These are phyloP conservation scores for Ascosphaera acerosa DNA, from an alignment of 2,329 filamentous ascomycete species.

Conservation along the genomic window DNA sequence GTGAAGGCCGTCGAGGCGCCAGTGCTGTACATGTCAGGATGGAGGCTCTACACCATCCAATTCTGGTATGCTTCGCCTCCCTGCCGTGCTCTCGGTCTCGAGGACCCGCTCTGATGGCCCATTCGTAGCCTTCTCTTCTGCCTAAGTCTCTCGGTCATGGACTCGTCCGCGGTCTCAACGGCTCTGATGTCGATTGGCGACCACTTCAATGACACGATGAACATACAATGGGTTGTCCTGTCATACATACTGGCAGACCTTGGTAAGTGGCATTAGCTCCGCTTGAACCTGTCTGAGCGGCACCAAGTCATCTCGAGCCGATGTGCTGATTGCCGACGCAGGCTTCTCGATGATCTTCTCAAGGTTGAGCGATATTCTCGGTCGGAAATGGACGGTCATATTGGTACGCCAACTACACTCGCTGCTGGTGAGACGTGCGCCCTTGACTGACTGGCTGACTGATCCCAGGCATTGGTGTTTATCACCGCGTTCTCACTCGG, in stretches of 20 bases:
- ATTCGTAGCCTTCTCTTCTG: neutral
- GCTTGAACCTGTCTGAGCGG: too few species aligned
- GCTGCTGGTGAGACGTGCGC: too few species aligned
- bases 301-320: too few species aligned
- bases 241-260: neutral
- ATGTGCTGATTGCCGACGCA: slow-evolving; percentile 3
- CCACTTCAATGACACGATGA: slow-evolving; percentile 1
- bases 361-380: slow-evolving; percentile 24
- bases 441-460: too few species aligned
- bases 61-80: slow-evolving; percentile 9
- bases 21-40: slow-evolving; percentile 1
- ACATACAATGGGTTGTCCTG: slow-evolving; percentile 1
- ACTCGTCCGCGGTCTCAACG: neutral
- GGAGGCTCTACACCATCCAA: neutral
- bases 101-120: too few species aligned
- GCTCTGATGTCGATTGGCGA: slow-evolving; percentile 1
- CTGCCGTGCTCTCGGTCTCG: slow-evolving; percentile 4
- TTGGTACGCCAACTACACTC: slow-evolving; percentile 2
- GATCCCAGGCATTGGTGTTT: slow-evolving; percentile 10
- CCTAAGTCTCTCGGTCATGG: neutral
- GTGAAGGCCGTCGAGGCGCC: neutral
- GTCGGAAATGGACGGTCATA: slow-evolving; percentile 16
- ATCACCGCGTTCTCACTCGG: slow-evolving; percentile 18
- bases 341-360: slow-evolving; percentile 20
- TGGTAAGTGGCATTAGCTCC: neutral